phyloP scores from a whole-genome alignment of 2,329 filamentous ascomycete genomes.

The Microcera coccophila region DNA sequence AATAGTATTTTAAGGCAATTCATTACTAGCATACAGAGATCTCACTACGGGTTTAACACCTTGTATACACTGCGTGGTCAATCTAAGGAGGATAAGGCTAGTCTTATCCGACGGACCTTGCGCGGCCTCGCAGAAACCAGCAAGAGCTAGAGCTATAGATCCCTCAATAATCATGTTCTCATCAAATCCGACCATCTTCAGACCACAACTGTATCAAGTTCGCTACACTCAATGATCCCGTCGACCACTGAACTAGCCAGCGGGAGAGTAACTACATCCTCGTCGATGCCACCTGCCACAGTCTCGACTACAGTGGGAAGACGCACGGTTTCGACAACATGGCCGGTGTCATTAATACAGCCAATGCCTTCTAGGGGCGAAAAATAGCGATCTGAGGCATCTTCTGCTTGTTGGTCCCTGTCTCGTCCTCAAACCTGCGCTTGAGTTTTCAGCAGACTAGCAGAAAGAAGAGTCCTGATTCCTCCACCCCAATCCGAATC shows the following conservation, averaged over 20 bases:
- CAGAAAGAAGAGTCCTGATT: too few relatives aligned
- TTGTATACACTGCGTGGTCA: too few relatives aligned
- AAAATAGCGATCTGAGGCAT: too few relatives aligned
- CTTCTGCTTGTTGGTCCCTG: too few relatives aligned
- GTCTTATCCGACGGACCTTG: slow-evolving; percentile 9
- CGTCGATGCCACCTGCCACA: slow-evolving; percentile 22
- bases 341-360: too few relatives aligned
- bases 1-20: too few relatives aligned
- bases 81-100: slow-evolving; percentile 17
- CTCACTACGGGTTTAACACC: too few relatives aligned
- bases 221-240: slow-evolving; percentile 18
- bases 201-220: slow-evolving; percentile 14
- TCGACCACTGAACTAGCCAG: slow-evolving; percentile 19
- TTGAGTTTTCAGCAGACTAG: too few relatives aligned
- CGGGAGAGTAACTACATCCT: slow-evolving; percentile 20
- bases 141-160: slow-evolving; percentile 19
- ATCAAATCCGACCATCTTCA: slow-evolving; percentile 14
- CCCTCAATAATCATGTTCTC: slow-evolving; percentile 26
- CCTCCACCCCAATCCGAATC: too few relatives aligned
- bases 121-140: slow-evolving; percentile 18
- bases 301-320: slow-evolving; percentile 21
- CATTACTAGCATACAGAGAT: too few relatives aligned
- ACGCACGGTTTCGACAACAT: slow-evolving; percentile 22
- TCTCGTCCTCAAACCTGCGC: too few relatives aligned
- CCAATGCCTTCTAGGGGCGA: too few relatives aligned